Evolutionary conservation across 2,329 filamentous ascomycete genomes (phyloP), one percentile per base, ranked within the genome.

Genomic region (Elsinoe ampelina): DNA sequence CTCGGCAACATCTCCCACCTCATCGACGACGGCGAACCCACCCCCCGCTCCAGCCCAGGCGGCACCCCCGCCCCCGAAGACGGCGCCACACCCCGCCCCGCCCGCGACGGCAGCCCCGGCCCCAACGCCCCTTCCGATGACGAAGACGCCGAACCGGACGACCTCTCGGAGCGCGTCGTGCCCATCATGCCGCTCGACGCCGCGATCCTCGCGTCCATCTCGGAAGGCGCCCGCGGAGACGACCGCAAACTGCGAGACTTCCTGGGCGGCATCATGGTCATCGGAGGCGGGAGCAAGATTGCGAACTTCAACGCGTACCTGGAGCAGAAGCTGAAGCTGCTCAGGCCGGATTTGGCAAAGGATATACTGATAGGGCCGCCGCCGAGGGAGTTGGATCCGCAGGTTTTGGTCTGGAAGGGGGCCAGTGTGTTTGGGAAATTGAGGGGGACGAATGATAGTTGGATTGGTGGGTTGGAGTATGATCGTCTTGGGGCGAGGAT

Each of bases 321-420:
- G 1, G 93, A 98, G 72, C 86, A 92, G 66, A 81, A 83, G 64
- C 78, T 97, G 52, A 84, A 89, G 65, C 78, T 80, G 60, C 77
- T 85, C 22, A 72, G 79, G 54, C 80, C 81, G 0, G 76, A 74
- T n/a, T 80, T 80, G 61, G 74, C 76, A 5, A 83, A 93, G 78
- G 78, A 84, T 62, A 82, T 86, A 57, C 75, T 85, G 60, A 81
- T 86, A 20, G 82, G 80, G 1, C 77, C 79, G 17, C 83, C 83
- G n/a, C 93, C 93, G 0, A 79, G 92, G 65, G 93, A 98, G 65
- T 86, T 98, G 75, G 93, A 98, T 72, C 89, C 93, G 59, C 90
- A 96, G 72, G 91, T 97, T n/a, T 87, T 97, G 55, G 85, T 86
- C 7, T 98, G 93, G 93, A 98, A 98, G 78, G 93, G 93, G 3